Base-by-base conservation (phyloP, 352 stramenopile genomes). In the Globisporangium megalacanthum region DNA sequence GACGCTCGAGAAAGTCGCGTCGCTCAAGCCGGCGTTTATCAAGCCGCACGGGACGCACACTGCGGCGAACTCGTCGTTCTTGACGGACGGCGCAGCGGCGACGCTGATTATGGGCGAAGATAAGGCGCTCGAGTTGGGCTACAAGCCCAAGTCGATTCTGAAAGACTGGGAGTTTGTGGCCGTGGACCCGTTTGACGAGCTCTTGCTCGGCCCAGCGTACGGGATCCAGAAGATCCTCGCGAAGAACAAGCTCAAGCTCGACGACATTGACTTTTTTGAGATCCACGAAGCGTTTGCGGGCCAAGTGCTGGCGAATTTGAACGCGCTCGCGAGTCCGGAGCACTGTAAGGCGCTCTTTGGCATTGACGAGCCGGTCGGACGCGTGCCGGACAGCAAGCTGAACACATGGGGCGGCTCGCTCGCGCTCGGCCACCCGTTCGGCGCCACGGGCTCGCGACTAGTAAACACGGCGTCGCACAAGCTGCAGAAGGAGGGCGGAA, bases 281-380 rank as follows among this genome's bases (percentile, higher is more conserved):
- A 98, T 99, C 66, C 97, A 99, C 71, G 97, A 99, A 68, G 97
- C 97, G 13, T 99, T 99, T 77, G 97, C 97, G 29, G 97, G 97
- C 33, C 97, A 99, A 74, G 92, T 99, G 64, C 81, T 99, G 9
- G 89, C 94, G 49, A 99, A 99, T 74, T 71, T 99, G 60, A 95
- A 92, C 48, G 97, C 96, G 10, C 85, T 99, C 68, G 82, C 94
- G 36, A 96, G 94, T 17, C 82, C 96, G 50, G 87, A 95, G 70
- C 98, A 97, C 72, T 97, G 93, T 63, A 95, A 98, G 78, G 82
- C 98, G 65, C 94, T 96, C 2, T 97, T 98, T 68, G 88, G 85
- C 19, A 58, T 90, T 35, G 86, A 96, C 49, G 60, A 93, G 78
- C 66, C 85, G 36, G 82, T 99, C 11, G 97, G 97, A 37, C 79